Percentiles rank a stretch among this genome's conserved stretches.
These are phyloP conservation scores for Hsuehochloa calcarea DNA, from an alignment of 176 grass and related monocot genomes.

Conservation along the genomic window DNA sequence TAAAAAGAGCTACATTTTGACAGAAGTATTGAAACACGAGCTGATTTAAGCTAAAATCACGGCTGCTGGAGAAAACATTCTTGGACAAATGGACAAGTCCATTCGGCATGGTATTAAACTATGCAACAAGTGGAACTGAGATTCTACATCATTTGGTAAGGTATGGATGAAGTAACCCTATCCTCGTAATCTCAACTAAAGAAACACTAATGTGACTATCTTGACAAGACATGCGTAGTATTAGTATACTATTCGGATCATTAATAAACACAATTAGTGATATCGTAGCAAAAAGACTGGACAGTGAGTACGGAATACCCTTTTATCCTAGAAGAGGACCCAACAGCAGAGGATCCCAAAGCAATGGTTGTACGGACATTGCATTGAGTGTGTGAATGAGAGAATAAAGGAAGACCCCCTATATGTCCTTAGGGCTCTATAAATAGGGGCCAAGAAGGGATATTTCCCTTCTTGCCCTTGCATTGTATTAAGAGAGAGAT, in stretches of 20 bases:
- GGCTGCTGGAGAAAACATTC: constrained; percentile 13
- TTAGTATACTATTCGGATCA: not conserved
- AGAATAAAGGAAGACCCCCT: too few relatives aligned
- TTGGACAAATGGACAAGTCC: constrained; percentile 32
- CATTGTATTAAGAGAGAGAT: too few relatives aligned
- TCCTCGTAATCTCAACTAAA: not conserved
- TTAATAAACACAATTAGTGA: not conserved
- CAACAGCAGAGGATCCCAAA: too few relatives aligned
- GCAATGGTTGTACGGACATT: too few relatives aligned
- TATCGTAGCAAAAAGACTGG: too few relatives aligned
- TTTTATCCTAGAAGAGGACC: too few relatives aligned
- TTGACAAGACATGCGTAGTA: not conserved
- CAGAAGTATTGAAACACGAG: not conserved
- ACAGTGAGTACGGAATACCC: too few relatives aligned
- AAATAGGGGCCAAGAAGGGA: too few relatives aligned
- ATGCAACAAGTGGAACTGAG: not conserved
- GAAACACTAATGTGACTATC: not conserved
- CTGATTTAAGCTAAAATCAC: not conserved
- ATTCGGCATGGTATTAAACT: not conserved
- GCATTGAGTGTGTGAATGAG: too few relatives aligned
- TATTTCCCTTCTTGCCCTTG: too few relatives aligned
- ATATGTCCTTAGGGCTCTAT: too few relatives aligned
- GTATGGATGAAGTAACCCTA: not conserved
- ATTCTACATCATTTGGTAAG: constrained; percentile 7
- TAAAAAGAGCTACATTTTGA: not conserved